Evolutionary conservation across 2,329 filamentous ascomycete species (phyloP).

Genomic region (Apiospora marii): DNA sequence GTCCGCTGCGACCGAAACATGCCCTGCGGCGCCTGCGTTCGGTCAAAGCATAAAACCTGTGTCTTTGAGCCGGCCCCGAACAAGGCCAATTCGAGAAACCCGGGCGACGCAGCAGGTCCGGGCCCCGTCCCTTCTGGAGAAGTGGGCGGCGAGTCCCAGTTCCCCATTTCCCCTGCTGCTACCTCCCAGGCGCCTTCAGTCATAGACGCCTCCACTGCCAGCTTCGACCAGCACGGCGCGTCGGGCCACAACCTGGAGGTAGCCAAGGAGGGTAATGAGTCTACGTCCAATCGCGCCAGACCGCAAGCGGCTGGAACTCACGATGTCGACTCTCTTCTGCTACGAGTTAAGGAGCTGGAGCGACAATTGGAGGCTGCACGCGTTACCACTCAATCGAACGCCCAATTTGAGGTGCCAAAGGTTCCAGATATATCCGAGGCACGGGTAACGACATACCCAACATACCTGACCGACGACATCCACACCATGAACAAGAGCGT

Average conservation of each 20-base stretch:
- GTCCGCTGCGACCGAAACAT: constrained; percentile 66
- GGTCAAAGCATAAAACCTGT: constrained; percentile 62
- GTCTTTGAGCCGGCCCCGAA: constrained; percentile 46
- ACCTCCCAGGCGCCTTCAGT: background rate
- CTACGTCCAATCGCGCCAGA: background rate
- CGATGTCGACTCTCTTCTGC: constrained; percentile 41
- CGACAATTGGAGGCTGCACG: constrained; percentile 46
- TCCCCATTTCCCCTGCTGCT: background rate
- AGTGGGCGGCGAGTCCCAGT: background rate
- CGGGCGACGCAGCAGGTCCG: background rate
- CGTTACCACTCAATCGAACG: constrained; percentile 32
- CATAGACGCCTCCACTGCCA: constrained; percentile 28
- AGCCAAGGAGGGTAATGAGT: background rate
- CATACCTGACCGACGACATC: constrained; percentile 27
- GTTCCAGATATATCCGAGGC: background rate
- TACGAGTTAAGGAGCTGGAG: constrained; percentile 53
- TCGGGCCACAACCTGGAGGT: background rate
- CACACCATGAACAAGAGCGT: constrained; percentile 39
- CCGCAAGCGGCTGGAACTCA: background rate
- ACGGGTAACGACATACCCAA: background rate
- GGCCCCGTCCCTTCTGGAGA: background rate
- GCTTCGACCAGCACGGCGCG: background rate
- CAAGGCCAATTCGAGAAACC: background rate
- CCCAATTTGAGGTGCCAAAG: background rate
- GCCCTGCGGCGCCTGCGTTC: constrained; percentile 68